Base-by-base conservation (phyloP, 1,284 basidiomycete species). In the Ustilago vetiveriae region DNA sequence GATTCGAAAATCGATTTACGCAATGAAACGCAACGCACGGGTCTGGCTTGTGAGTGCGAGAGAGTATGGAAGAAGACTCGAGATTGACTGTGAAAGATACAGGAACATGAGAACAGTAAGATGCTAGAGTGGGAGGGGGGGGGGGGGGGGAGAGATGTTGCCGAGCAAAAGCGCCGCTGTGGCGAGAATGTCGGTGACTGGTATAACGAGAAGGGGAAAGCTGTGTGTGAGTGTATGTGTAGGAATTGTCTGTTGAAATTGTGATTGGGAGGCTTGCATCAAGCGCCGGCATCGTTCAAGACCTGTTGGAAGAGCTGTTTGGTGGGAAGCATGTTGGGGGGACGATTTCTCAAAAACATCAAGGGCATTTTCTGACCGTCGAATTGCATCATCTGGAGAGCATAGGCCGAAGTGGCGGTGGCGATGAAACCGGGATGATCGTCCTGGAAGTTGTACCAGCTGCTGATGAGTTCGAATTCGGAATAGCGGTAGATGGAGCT, bases 281-380 rank as follows among this genome's bases (percentile, higher is more conserved):
- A 29, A 29, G 58, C 46, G 11, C 36, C 46, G 14, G 47, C 51
- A 27, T 51, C 52, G 60, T 74, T 76, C 30, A 76, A 50, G 19
- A 75, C 63, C 44, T 66, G 50, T 43, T 73, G 60, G 59, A 66
- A 74, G 10, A 81, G 53, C 52, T 76, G 74, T 50, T 67, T 57
- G 23, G 74, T 78, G 0, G 79, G 79, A 17, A 80, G 56, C 79
- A 81, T 81, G 47, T 67, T 68, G 3, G 79, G 72, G 4, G 79
- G 79, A 13, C 76, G 43, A 35, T 60, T 67, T 0, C 48, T 38
- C 6, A 78, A 39, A 47, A 59, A 79, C 60, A 81, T 66, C 3
- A 75, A 32, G 3, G 74, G 66, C 30, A 76, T 39, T 17, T 73
- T 76, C 3, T 22, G 14, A 0, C 71, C 70, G 33, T 80, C 72